Conservation (phyloP, 2,329 filamentous ascomycete species). For the Lachnum nothofagi region DNA sequence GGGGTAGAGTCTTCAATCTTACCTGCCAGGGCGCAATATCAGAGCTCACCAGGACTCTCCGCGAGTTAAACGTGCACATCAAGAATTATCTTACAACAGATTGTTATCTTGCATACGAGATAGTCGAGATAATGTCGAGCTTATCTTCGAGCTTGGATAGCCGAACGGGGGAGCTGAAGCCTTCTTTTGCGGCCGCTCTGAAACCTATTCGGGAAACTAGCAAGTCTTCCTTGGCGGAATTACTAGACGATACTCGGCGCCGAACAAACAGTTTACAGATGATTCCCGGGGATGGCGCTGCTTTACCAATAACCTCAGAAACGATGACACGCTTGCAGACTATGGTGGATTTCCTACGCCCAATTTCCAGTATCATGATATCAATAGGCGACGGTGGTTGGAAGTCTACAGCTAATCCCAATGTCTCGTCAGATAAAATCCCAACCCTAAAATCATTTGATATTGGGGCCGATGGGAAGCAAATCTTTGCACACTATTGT, state of each 20-base stretch:
- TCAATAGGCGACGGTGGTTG: slow-evolving; percentile 92
- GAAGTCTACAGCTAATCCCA: slow-evolving; percentile 53
- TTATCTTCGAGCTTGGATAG: slow-evolving; percentile 75
- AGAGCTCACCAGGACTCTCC: slow-evolving; percentile 78
- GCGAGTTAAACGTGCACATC: slow-evolving; percentile 86
- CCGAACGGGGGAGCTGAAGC: slow-evolving; percentile 80
- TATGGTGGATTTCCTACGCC: slow-evolving; percentile 80
- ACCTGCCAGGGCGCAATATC: slow-evolving; percentile 74
- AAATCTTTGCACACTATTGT: slow-evolving; percentile 86
- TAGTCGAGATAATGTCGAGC: slow-evolving; percentile 81
- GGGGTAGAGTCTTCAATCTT: slow-evolving; percentile 70
- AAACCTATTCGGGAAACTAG: slow-evolving; percentile 89
- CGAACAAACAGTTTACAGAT: slow-evolving; percentile 60
- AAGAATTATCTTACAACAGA: slow-evolving; percentile 81
- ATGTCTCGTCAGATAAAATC: slow-evolving; percentile 56
- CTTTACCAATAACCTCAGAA: slow-evolving; percentile 72
- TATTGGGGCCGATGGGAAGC: slow-evolving; percentile 78
- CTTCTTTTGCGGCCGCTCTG: slow-evolving; percentile 74
- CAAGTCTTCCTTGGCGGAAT: slow-evolving; percentile 74
- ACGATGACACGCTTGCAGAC: slow-evolving; percentile 81
- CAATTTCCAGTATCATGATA: slow-evolving; percentile 83
- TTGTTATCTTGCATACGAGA: slow-evolving; percentile 91
- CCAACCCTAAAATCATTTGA: slow-evolving; percentile 76
- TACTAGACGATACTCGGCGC: slow-evolving; percentile 77
- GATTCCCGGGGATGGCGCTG: slow-evolving; percentile 72